Evolutionary conservation across 441 rosid species (phyloP).

Genomic region (Viola pubescens): DNA sequence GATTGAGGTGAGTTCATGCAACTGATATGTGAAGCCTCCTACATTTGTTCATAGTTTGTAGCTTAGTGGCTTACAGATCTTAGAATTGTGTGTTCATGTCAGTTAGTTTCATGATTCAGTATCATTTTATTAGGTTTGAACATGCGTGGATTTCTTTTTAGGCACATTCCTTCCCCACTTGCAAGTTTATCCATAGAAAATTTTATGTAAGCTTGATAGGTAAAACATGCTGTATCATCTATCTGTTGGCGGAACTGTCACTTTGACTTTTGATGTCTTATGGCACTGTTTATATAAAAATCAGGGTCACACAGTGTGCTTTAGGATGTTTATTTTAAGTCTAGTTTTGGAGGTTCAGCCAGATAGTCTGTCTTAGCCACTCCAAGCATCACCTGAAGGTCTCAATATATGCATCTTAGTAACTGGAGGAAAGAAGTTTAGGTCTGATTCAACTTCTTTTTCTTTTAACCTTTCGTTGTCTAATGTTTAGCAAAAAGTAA

Average conservation of each 20-base stretch:
- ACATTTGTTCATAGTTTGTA: constrained; percentile 9
- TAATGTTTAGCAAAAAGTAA: not conserved
- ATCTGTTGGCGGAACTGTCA: constrained; percentile 6
- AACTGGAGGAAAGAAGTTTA: not conserved
- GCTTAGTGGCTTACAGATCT: constrained; percentile 5
- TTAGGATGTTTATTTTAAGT: too few relatives aligned
- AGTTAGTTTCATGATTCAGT: not conserved
- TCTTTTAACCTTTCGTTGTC: not conserved
- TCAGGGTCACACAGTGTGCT: too few relatives aligned
- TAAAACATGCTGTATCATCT: constrained; percentile 12
- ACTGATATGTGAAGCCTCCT: constrained; percentile 14
- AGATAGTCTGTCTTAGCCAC: not conserved
- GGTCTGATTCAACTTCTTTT: not conserved
- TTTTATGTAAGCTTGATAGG: not conserved
- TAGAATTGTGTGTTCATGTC: constrained; percentile 5
- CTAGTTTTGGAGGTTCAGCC: too few relatives aligned
- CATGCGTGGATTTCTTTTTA: constrained; percentile 6
- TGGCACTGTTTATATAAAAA: too few relatives aligned
- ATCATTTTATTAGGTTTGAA: constrained; percentile 1
- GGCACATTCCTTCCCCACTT: constrained; percentile 5
- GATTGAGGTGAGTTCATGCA: constrained; percentile 59
- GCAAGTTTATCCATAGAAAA: constrained; percentile 4
- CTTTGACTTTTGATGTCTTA: constrained; percentile 10
- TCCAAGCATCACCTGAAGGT: not conserved
- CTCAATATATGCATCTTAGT: not conserved